A percentile compares a stretch with the other conserved stretches of the same genome.
These are phyloP conservation scores for Sporisorium sorghi DNA, from an alignment of 1,284 basidiomycete species.

Conservation along the genomic window DNA sequence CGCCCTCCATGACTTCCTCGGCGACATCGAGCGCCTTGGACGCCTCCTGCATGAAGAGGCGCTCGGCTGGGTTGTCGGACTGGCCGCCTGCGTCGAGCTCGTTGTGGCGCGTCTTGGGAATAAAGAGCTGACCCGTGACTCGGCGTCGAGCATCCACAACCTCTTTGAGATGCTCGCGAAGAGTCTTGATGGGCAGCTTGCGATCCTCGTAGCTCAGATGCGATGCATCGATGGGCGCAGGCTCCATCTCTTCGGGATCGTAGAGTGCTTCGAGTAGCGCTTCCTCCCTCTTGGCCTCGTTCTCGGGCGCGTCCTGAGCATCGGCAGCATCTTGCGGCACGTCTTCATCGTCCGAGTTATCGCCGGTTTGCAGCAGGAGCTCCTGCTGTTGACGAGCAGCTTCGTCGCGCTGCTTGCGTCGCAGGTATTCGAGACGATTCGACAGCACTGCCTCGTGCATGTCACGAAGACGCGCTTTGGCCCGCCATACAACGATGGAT, in stretches of 20 bases:
- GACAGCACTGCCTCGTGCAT: conserved; percentile 95
- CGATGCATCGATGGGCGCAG: conserved; percentile 31
- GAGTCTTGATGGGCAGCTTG: conserved; percentile 34
- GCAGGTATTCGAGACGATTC: conserved; percentile 93
- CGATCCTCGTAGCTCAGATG: conserved; percentile 56
- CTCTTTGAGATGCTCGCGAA: conserved; percentile 42
- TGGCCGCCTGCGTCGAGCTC: conserved; percentile 8
- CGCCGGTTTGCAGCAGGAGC: conserved; percentile 74
- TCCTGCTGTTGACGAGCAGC: conserved; percentile 92
- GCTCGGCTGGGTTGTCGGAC: conserved; percentile 42
- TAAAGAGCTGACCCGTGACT: conserved; percentile 50
- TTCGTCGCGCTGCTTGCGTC: conserved; percentile 93
- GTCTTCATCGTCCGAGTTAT: conserved; percentile 27
- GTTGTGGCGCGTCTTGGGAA: conserved; percentile 40
- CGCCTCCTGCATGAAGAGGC: conserved; percentile 58
- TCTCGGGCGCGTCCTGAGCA: conserved; percentile 72
- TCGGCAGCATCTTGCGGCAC: conserved; percentile 12
- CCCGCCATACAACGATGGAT: conserved; percentile 95
- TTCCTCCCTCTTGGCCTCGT: conserved; percentile 72
- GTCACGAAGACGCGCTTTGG: conserved; percentile 91
- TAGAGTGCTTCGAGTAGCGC: conserved; percentile 74
- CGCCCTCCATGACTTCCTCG: conserved; percentile 86
- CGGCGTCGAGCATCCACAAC: conserved; percentile 50
- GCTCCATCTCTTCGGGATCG: conserved; percentile 62
- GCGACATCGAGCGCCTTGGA: conserved; percentile 93